These are phyloP conservation scores for Pythium rishiriense DNA, from an alignment of 352 stramenopile genomes.

Conservation along the genomic window DNA sequence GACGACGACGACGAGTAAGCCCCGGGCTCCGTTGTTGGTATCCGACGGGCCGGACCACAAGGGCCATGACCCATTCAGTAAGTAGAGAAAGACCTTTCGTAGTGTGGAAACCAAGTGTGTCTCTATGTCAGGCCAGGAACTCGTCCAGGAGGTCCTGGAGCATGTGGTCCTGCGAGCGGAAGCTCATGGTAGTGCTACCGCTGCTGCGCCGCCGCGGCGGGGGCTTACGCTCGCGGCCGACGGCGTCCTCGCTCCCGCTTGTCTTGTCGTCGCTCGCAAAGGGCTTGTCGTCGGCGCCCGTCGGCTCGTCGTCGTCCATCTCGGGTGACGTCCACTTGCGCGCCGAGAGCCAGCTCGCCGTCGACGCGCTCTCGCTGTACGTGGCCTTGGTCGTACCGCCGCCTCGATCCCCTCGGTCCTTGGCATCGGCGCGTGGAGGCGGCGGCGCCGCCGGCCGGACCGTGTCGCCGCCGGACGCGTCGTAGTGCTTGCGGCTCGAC, in stretches of 20 bases:
- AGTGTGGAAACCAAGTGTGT: not conserved
- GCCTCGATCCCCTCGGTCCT: constrained; percentile 3
- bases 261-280: constrained; percentile 4
- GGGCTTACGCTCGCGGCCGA: not conserved
- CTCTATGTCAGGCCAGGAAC: constrained; percentile 36
- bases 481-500: constrained; percentile 22
- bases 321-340: constrained; percentile 41
- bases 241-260: constrained; percentile 21
- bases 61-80: no score
- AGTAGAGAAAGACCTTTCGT: not conserved
- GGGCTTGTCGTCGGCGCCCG: constrained; percentile 20
- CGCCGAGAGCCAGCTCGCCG: constrained; percentile 25
- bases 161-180: constrained; percentile 39
- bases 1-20: constrained; percentile 43
- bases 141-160: constrained; percentile 79
- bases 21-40: no score
- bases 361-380: not conserved
- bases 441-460: not conserved
- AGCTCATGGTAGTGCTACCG: constrained; percentile 15
- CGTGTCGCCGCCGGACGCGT: not conserved
- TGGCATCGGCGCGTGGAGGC: constrained; percentile 23
- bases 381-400: constrained; percentile 22
- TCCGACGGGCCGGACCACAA: no score
- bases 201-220: constrained; percentile 8
- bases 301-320: constrained; percentile 35